These are phyloP conservation scores for Cladochytrium tenue DNA, from an alignment of 371 early-diverging fungal species.

Conservation along the genomic window DNA sequence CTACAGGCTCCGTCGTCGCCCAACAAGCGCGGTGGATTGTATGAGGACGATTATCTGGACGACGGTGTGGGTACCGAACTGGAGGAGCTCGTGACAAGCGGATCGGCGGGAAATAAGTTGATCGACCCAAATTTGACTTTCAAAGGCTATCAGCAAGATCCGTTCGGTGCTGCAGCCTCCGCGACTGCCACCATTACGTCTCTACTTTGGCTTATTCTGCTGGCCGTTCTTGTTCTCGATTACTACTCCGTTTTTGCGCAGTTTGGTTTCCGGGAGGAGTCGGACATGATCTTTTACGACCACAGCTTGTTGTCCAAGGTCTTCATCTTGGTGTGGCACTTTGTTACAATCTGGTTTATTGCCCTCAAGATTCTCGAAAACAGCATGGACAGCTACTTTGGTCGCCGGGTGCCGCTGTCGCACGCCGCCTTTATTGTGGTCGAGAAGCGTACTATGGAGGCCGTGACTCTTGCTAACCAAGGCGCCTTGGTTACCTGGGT, in stretches of 20 bases:
- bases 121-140: background rate
- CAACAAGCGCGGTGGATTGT: too few relatives aligned
- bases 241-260: slow-evolving; percentile 62
- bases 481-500: slow-evolving; percentile 27
- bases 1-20: background rate
- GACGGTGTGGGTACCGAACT: background rate
- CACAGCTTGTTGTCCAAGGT: slow-evolving; percentile 60
- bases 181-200: slow-evolving; percentile 38
- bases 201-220: slow-evolving; percentile 64
- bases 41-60: too few relatives aligned
- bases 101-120: background rate
- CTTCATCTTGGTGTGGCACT: slow-evolving; percentile 72
- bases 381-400: slow-evolving; percentile 58
- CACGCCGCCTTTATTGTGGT: slow-evolving; percentile 66
- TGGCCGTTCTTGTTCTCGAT: slow-evolving; percentile 70
- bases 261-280: slow-evolving; percentile 31
- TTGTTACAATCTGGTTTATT: slow-evolving; percentile 65
- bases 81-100: background rate
- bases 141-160: background rate
- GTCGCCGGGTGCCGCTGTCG: slow-evolving; percentile 49
- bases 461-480: slow-evolving; percentile 59
- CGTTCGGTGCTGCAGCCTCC: background rate
- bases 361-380: slow-evolving; percentile 49
- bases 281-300: slow-evolving; percentile 49
- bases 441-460: slow-evolving; percentile 58